phyloP scores from a whole-genome alignment of 192 early-diverging fungal genomes.

The Pilaira anomala region DNA sequence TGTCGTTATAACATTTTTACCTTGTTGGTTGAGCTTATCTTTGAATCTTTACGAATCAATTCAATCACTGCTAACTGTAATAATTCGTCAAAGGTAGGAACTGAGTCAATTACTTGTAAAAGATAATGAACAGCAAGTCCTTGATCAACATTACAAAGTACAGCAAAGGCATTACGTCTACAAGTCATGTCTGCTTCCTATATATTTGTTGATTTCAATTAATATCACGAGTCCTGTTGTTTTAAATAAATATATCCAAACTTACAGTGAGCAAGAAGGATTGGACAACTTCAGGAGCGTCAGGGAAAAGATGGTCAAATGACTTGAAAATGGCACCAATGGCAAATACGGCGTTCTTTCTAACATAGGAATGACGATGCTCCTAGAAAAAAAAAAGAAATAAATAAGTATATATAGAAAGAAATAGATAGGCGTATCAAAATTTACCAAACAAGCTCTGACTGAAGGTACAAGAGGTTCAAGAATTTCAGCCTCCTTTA shows the following conservation, averaged over 20 bases:
- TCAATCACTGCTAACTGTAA: slow-evolving; percentile 94
- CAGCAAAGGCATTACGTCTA: slow-evolving; percentile 92
- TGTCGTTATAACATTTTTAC: slow-evolving; percentile 32
- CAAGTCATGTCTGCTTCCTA: slow-evolving; percentile 92
- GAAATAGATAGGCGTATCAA: slow-evolving; percentile 1
- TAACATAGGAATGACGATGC: slow-evolving; percentile 96
- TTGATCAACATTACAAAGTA: slow-evolving; percentile 79
- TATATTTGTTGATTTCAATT: not conserved
- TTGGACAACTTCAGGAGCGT: slow-evolving; percentile 87
- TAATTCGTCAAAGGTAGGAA: slow-evolving; percentile 83
- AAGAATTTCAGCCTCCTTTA: slow-evolving; percentile 90
- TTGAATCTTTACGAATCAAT: slow-evolving; percentile 89
- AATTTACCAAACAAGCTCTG: slow-evolving; percentile 74
- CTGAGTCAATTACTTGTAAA: slow-evolving; percentile 65
- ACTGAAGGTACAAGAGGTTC: slow-evolving; percentile 91
- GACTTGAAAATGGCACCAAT: slow-evolving; percentile 86
- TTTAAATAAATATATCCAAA: not conserved
- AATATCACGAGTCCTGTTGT: not conserved
- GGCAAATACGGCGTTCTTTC: slow-evolving; percentile 96
- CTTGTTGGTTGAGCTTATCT: slow-evolving; percentile 79
- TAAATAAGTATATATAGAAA: slow-evolving; percentile 1
- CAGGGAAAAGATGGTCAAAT: slow-evolving; percentile 91
- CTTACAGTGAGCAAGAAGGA: slow-evolving; percentile 56
- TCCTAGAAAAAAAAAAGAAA: slow-evolving; percentile 45
- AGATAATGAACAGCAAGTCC: slow-evolving; percentile 83